Evolutionary conservation across 495 filamentous ascomycete species (phyloP), one percentile per base, ranked within the genome.

Genomic region (Penicillium verhagenii): DNA sequence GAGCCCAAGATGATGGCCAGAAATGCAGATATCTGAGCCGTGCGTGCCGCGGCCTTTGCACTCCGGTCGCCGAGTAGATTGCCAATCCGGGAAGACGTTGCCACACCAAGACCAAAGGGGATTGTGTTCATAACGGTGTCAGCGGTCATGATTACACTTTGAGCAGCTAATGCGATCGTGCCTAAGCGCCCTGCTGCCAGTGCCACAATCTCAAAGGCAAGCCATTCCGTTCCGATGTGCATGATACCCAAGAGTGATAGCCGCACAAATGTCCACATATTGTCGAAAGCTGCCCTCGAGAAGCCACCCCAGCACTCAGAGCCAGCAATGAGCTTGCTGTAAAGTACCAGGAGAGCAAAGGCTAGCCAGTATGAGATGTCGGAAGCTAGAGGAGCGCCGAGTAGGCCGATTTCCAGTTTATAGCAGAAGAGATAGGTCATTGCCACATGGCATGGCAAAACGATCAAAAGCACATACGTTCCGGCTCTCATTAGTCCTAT

Each of bases 161-260:
- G 92, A 0, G 92, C 87, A 10, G 92, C 92, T 0, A 96, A 78
- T 0, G 92, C 78, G 33, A 94, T 86, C 0, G 88, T 94, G 8
- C 92, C 92, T 0, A 96, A 78, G 8, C 85, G 79, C 6, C 92
- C 92, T 3, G 92, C 92, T 2, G 86, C 91, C 0, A 97, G 77
- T 1, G 92, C 91, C 16, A 96, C 91, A 53, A 97, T 95, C 72
- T 96, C 92, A 60, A 95, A 96, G 0, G 91, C 91, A 90, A 91
- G 94, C 91, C 91, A 96, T 70, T 96, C 91, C 0, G 90, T 95
- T 9, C 92, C 92, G 23, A 96, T 88, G 61, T 96, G 92, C 18
- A 96, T 66, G 40, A 96, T 74, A 6, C 92, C 92, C 2, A 96
- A 71, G 33, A 86, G 60, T 8, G 91, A 89, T 7, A 96, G 81